A percentile compares a stretch with the other conserved stretches of the same genome.
phyloP scores from a whole-genome alignment of 163 green algal genomes.

The Chlorella variabilis region DNA sequence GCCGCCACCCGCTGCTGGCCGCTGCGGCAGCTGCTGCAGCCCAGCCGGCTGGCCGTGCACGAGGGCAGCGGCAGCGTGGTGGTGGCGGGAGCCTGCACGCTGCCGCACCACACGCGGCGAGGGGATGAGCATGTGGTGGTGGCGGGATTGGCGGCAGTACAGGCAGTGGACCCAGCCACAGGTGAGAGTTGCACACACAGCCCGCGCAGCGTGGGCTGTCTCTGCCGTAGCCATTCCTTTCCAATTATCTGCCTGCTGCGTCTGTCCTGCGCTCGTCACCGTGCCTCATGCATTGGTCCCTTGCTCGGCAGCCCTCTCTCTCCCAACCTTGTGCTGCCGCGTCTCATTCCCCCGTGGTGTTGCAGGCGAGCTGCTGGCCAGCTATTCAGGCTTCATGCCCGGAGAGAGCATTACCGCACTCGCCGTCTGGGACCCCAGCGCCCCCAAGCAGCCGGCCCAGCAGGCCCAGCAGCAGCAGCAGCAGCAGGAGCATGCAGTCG shows the following conservation, averaged over 20 bases:
- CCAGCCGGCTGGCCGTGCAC: constrained; percentile 4
- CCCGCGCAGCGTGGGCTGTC: too few relatives aligned
- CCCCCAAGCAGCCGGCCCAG: neutral
- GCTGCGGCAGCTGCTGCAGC: constrained; percentile 24
- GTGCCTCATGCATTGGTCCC: too few relatives aligned
- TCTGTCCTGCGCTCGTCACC: too few relatives aligned
- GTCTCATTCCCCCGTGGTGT: too few relatives aligned
- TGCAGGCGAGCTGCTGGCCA: constrained; percentile 19
- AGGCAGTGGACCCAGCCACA: neutral
- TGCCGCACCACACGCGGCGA: neutral
- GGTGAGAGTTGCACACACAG: neutral
- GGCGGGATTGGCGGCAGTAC: neutral
- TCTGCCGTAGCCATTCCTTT: too few relatives aligned
- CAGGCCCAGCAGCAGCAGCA: neutral
- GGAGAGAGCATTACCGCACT: constrained; percentile 15
- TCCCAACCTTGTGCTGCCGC: too few relatives aligned
- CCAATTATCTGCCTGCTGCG: too few relatives aligned
- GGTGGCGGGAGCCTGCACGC: constrained; percentile 1
- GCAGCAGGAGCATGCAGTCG: neutral
- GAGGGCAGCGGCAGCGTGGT: neutral
- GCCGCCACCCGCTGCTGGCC: constrained; percentile 1
- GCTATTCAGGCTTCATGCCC: constrained; percentile 6
- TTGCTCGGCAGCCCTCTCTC: too few relatives aligned
- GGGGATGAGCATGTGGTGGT: neutral
- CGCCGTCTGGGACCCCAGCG: neutral